Evolutionary conservation across 2,329 filamentous ascomycete species (phyloP).

Genomic region (Exophiala viscosa): DNA sequence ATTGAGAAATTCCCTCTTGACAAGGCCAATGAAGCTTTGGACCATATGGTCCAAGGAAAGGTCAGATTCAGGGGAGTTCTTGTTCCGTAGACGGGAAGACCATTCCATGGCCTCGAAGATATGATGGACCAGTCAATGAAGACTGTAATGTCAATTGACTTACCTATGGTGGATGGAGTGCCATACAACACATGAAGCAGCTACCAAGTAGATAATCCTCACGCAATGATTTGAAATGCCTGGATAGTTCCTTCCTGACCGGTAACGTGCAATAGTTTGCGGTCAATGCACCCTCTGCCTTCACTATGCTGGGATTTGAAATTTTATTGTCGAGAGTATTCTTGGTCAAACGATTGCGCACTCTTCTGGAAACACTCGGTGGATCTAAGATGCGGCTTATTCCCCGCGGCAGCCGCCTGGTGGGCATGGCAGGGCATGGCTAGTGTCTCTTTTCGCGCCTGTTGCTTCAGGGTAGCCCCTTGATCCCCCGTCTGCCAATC

Average conservation of each 20-base stretch:
- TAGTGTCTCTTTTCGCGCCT: background rate
- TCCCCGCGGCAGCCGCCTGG: too few species aligned
- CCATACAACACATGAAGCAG: background rate
- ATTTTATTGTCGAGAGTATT: too few species aligned
- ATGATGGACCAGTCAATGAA: background rate
- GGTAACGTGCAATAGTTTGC: too few species aligned
- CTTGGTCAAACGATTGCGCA: too few species aligned
- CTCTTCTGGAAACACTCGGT: too few species aligned
- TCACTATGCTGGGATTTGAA: too few species aligned
- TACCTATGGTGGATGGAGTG: background rate
- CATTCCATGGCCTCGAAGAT: background rate
- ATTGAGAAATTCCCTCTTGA: slow-evolving; percentile 52
- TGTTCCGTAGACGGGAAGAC: slow-evolving; percentile 37
- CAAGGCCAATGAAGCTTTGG: slow-evolving; percentile 48
- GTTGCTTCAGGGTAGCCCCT: slow-evolving; percentile 5
- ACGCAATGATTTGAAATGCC: background rate
- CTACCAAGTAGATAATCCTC: background rate
- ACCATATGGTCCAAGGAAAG: slow-evolving; percentile 49
- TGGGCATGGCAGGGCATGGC: too few species aligned
- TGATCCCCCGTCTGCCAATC: slow-evolving; percentile 13
- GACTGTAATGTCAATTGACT: background rate
- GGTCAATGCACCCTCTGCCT: too few species aligned
- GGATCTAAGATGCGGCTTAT: too few species aligned
- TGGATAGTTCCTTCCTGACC: background rate
- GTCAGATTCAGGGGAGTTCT: slow-evolving; percentile 52